Conservation (phyloP, 805 yeast species). For the Hanseniaspora osmophila region DNA sequence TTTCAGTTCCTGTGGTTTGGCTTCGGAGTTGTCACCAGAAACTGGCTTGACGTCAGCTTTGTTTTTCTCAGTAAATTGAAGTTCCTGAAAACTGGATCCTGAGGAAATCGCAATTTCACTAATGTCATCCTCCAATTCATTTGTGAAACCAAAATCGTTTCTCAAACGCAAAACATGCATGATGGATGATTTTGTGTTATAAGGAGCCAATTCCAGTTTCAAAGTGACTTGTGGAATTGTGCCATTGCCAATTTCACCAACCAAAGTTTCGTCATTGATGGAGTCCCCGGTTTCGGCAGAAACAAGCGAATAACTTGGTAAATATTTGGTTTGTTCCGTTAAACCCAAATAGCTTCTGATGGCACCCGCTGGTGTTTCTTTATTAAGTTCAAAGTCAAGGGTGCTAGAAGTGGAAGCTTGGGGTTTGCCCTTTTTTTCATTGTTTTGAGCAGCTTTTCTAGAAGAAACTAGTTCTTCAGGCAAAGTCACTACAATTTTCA, state of each 20-base stretch:
- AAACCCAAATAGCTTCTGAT: conserved; percentile 16
- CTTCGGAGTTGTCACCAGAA: conserved; percentile 7
- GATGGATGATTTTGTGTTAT: conserved; percentile 18
- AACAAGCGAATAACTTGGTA: conserved; percentile 5
- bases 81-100: conserved; percentile 16
- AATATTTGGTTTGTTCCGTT: conserved; percentile 16
- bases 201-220: conserved; percentile 14
- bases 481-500: conserved; percentile 3
- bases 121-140: conserved; percentile 20
- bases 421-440: conserved; percentile 8
- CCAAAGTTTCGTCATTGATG: background rate
- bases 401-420: conserved; percentile 5
- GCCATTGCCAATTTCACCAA: conserved; percentile 2
- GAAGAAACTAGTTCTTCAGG: conserved; percentile 1
- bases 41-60: conserved; percentile 8
- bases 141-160: conserved; percentile 21
- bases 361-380: conserved; percentile 16
- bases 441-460: conserved; percentile 1
- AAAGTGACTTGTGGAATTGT: conserved; percentile 14
- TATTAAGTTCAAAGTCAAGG: conserved; percentile 15
- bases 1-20: conserved; percentile 10
- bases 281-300: background rate
- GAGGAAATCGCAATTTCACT: conserved; percentile 22
- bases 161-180: conserved; percentile 20
- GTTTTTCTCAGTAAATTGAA: conserved; percentile 15